Conservation (phyloP, 805 yeast species). For the Lipomyces anomalus region DNA sequence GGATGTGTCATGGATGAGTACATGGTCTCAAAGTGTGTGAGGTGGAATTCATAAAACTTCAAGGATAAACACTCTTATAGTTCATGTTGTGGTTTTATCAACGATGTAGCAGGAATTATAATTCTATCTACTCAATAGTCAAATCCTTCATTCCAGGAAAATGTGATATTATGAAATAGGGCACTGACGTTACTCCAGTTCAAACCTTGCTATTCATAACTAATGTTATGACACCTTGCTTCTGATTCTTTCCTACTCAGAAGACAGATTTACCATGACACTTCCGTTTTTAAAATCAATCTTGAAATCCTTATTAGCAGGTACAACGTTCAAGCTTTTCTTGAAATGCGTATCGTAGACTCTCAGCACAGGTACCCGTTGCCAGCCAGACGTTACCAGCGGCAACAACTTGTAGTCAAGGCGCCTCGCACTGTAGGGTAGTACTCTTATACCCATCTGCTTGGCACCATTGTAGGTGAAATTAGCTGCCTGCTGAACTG, state of each 20-base stretch:
- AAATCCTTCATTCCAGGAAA: too few species aligned
- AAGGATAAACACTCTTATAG: too few species aligned
- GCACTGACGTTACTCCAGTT: too few species aligned
- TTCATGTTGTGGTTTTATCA: too few species aligned
- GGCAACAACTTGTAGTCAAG: conserved; percentile 31
- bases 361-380: conserved; percentile 52
- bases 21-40: too few species aligned
- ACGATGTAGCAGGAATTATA: too few species aligned
- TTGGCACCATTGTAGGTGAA: conserved; percentile 39
- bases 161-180: too few species aligned
- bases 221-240: background rate
- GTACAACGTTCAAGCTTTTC: conserved; percentile 50
- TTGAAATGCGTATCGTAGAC: conserved; percentile 67
- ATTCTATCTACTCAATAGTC: too few species aligned
- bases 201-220: background rate
- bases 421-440: conserved; percentile 53
- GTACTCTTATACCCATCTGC: conserved; percentile 39
- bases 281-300: conserved; percentile 22
- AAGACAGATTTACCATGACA: conserved; percentile 17
- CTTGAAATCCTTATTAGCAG: conserved; percentile 35
- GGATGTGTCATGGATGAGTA: conserved; percentile 13
- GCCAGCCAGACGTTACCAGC: conserved; percentile 26
- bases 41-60: too few species aligned
- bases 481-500: conserved; percentile 17
- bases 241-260: background rate